Evolutionary conservation across 805 yeast species (phyloP).

Genomic region (Metschnikowia continentalis): DNA sequence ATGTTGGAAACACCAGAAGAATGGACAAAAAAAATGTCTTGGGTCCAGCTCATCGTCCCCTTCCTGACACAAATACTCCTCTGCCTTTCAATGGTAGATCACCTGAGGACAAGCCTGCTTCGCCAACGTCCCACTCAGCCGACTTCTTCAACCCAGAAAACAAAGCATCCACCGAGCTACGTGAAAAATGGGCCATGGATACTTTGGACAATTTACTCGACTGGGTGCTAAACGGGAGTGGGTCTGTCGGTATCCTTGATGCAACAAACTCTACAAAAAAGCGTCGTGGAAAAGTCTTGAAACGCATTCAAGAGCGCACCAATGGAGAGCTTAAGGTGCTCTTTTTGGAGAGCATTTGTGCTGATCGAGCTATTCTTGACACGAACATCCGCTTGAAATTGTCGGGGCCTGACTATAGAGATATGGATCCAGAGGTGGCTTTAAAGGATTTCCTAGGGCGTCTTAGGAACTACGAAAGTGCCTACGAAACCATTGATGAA

Average conservation of each 20-base stretch:
- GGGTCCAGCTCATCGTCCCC: conserved; percentile 71
- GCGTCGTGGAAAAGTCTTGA: conserved; percentile 58
- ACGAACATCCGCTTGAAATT: conserved; percentile 80
- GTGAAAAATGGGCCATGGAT: conserved; percentile 96
- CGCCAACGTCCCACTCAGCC: conserved; percentile 56
- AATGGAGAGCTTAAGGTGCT: conserved; percentile 69
- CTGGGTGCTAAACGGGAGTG: conserved; percentile 73
- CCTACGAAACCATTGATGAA: conserved; percentile 87
- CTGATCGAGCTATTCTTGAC: conserved; percentile 73
- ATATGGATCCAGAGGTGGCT: conserved; percentile 80
- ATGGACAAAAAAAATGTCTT: conserved; percentile 46
- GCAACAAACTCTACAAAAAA: conserved; percentile 73
- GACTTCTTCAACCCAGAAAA: conserved; percentile 84
- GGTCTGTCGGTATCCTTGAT: conserved; percentile 89
- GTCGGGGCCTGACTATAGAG: conserved; percentile 87
- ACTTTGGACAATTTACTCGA: conserved; percentile 81
- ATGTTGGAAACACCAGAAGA: conserved; percentile 93
- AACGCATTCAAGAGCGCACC: conserved; percentile 51
- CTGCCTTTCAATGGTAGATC: conserved; percentile 19
- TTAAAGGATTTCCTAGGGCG: conserved; percentile 75
- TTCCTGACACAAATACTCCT: conserved; percentile 41
- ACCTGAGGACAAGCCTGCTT: conserved; percentile 19
- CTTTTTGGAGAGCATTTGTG: conserved; percentile 83
- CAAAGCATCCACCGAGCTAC: conserved; percentile 52
- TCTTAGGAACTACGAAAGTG: conserved; percentile 76